phyloP scores from a whole-genome alignment of 345 rosid genomes.

The Eucalyptus viminalis region DNA sequence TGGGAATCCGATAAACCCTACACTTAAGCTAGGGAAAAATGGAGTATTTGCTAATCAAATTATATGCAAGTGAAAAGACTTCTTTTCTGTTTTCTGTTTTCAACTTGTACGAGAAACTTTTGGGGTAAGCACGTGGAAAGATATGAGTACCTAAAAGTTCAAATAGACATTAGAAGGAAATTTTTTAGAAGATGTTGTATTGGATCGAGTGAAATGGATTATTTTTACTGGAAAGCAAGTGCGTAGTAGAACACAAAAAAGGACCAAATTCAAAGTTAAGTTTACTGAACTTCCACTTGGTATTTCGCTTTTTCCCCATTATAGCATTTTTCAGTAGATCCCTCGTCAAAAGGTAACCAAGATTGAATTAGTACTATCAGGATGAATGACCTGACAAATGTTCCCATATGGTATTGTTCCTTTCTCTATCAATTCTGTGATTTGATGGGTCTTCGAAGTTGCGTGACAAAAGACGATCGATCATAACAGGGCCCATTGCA shows the following conservation, averaged over 20 bases:
- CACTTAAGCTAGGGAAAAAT: background rate
- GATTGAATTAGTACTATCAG: background rate
- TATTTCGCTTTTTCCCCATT: too few relatives aligned
- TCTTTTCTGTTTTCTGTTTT: background rate
- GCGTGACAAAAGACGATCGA: background rate
- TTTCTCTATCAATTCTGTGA: background rate
- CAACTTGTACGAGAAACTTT: background rate
- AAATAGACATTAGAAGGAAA: background rate
- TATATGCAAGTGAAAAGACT: background rate
- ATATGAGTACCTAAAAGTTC: background rate
- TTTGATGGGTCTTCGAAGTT: background rate
- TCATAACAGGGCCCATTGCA: background rate
- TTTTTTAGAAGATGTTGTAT: background rate
- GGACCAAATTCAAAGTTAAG: background rate
- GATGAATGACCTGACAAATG: background rate
- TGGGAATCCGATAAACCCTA: too few relatives aligned
- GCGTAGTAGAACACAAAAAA: background rate
- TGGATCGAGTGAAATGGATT: background rate
- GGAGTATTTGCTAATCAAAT: background rate
- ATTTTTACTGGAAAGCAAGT: background rate
- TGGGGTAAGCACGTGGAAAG: background rate
- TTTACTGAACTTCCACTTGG: background rate
- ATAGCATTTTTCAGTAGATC: background rate
- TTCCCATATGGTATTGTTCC: too few relatives aligned
- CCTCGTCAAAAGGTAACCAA: background rate